A percentile compares a stretch with the other conserved stretches of the same genome.
Conservation (phyloP, 345 rosid species). For the Erysimum cheiranthoides region DNA sequence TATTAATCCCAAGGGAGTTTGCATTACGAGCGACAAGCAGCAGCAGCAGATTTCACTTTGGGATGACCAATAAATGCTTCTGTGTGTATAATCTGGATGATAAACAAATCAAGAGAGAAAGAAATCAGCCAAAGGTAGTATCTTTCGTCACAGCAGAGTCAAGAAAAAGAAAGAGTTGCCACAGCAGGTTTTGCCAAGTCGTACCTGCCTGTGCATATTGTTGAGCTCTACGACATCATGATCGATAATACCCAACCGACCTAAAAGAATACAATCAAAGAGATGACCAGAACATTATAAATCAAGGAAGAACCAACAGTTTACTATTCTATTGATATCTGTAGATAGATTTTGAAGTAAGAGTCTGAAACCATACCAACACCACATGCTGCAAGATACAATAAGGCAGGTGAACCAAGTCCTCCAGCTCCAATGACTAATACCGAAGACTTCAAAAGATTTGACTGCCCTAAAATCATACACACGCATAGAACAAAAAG, state of each 20-base stretch:
- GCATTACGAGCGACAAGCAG: constrained; percentile 81
- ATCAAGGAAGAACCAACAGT: background rate
- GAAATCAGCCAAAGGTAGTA: background rate
- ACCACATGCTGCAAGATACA: constrained; percentile 93
- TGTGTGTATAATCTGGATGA: constrained; percentile 84
- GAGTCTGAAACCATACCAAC: constrained; percentile 59
- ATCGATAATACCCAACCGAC: constrained; percentile 89
- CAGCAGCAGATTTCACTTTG: constrained; percentile 92
- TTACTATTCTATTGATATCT: background rate
- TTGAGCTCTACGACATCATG: constrained; percentile 96
- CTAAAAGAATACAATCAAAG: constrained; percentile 47
- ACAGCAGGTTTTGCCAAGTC: background rate
- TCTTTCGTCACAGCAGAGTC: background rate
- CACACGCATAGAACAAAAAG: constrained; percentile 5
- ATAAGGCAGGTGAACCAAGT: constrained; percentile 84
- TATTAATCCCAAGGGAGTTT: constrained; percentile 9
- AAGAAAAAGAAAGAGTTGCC: constrained; percentile 25
- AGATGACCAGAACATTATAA: background rate
- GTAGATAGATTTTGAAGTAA: constrained; percentile 9
- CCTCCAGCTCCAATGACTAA: constrained; percentile 98
- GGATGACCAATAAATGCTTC: constrained; percentile 89
- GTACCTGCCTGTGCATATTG: constrained; percentile 98
- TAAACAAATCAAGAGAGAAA: background rate
- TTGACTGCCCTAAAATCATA: constrained; percentile 67
- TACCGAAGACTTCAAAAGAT: constrained; percentile 76